Evolutionary conservation across 1,139 yeast species (phyloP).

Genomic region (Kazachstania sp.): DNA sequence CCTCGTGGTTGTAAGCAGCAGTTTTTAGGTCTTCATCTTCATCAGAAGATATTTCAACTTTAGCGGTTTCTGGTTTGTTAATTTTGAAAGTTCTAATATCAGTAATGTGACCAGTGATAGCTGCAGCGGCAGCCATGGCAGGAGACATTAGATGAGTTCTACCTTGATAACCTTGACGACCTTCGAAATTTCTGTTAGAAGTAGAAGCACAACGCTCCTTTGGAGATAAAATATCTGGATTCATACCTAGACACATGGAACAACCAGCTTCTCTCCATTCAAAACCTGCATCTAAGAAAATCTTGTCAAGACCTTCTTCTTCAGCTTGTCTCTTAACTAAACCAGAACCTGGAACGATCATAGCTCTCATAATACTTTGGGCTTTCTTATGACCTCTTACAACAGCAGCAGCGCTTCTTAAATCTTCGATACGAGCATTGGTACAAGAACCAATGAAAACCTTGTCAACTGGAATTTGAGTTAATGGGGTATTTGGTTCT

Average conservation of each 20-base stretch:
- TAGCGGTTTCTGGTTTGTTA: conserved; percentile 51
- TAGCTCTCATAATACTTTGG: conserved; percentile 64
- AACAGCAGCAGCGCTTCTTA: conserved; percentile 89
- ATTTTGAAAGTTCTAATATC: conserved; percentile 80
- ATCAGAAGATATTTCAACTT: conserved; percentile 49
- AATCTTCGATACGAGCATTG: conserved; percentile 93
- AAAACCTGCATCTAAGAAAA: conserved; percentile 86
- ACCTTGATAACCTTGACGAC: conserved; percentile 97
- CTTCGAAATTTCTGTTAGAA: conserved; percentile 96
- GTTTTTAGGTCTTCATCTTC: conserved; percentile 28
- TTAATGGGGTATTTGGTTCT: conserved; percentile 69
- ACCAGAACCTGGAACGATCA: conserved; percentile 97
- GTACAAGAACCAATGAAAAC: conserved; percentile 98
- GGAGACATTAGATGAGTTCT: conserved; percentile 98
- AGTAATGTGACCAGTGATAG: conserved; percentile 79
- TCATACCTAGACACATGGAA: conserved; percentile 99
- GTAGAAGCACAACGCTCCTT: conserved; percentile 98
- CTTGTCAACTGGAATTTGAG: conserved; percentile 70
- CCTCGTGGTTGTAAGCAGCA: conserved; percentile 47
- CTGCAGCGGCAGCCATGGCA: conserved; percentile 99
- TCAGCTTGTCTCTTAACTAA: conserved; percentile 90
- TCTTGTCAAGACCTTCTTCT: conserved; percentile 84
- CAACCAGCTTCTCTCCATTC: conserved; percentile 99
- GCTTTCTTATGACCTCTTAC: conserved; percentile 90
- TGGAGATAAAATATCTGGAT: conserved; percentile 91